Evolutionary conservation across 2,329 filamentous ascomycete genomes (phyloP).

Genomic region (Nothophaeocryptopus gaeumannii): DNA sequence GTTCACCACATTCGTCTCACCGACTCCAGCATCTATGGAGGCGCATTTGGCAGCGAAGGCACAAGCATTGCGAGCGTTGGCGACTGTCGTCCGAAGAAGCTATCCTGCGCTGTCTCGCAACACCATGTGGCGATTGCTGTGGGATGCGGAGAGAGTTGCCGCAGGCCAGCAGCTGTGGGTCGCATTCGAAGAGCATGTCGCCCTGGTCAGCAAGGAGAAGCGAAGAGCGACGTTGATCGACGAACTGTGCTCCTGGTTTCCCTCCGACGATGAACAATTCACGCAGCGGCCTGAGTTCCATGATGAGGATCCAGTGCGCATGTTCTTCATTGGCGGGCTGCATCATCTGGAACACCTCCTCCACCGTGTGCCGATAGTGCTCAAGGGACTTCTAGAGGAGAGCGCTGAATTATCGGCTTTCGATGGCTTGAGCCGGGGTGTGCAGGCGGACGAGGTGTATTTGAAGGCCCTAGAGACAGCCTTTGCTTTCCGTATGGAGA

Average conservation of each 20-base stretch:
- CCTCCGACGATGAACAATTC: constrained; percentile 72
- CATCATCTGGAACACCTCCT: constrained; percentile 30
- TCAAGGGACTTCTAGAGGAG: constrained; percentile 23
- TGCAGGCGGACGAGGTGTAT: constrained; percentile 75
- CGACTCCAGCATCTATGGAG: constrained; percentile 68
- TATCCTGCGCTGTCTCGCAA: constrained; percentile 62
- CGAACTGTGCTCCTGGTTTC: constrained; percentile 72
- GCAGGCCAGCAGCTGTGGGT: constrained; percentile 79
- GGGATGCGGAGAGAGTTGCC: constrained; percentile 84
- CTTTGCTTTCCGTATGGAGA: constrained; percentile 68
- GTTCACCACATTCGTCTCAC: constrained; percentile 70
- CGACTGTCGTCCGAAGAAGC: constrained; percentile 65
- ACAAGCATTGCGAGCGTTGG: constrained; percentile 71
- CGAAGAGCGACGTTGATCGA: constrained; percentile 69
- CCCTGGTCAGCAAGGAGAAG: constrained; percentile 44
- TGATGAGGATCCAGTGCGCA: constrained; percentile 76
- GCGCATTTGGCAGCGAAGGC: constrained; percentile 73
- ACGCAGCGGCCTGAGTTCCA: constrained; percentile 61
- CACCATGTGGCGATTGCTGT: constrained; percentile 77
- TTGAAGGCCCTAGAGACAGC: constrained; percentile 61
- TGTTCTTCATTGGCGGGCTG: constrained; percentile 67
- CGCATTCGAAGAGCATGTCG: constrained; percentile 68
- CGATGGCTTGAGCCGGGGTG: constrained; percentile 49
- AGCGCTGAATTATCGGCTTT: constrained; percentile 15
- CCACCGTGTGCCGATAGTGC: constrained; percentile 15